Evolutionary conservation across 306 rosid genomes (phyloP).

Genomic region (Glycine tomentella): DNA sequence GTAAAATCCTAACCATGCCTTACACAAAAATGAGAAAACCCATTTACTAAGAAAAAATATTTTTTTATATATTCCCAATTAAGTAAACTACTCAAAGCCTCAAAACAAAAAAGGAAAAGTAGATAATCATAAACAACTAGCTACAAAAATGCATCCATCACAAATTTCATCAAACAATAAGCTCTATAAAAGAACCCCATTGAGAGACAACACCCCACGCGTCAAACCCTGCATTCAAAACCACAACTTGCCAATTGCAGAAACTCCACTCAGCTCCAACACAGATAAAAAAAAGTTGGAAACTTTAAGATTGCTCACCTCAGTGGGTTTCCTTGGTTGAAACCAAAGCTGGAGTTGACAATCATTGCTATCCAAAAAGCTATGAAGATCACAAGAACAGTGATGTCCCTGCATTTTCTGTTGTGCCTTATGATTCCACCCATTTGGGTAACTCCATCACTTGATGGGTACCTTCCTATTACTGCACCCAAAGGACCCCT

Average conservation of each 20-base stretch:
- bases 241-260: conserved; percentile 22
- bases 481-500: conserved; percentile 97
- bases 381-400: conserved; percentile 72
- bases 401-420: conserved; percentile 86
- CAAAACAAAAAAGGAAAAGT: neutral
- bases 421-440: conserved; percentile 85
- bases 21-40: neutral
- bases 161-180: neutral
- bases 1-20: conserved; percentile 40
- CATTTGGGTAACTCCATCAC: conserved; percentile 82
- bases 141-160: conserved; percentile 20
- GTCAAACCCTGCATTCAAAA: conserved; percentile 23
- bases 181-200: conserved; percentile 38
- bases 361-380: conserved; percentile 97
- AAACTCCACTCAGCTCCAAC: conserved; percentile 35
- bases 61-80: no score
- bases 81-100: conserved; percentile 15
- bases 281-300: conserved; percentile 31
- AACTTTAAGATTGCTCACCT: conserved; percentile 57
- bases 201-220: conserved; percentile 27
- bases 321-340: conserved; percentile 86
- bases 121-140: conserved; percentile 26
- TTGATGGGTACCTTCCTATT: conserved; percentile 89
- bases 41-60: neutral
- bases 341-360: conserved; percentile 96